Base-by-base conservation (phyloP, 1,284 basidiomycete genomes). In the Gomphus bonarii region DNA sequence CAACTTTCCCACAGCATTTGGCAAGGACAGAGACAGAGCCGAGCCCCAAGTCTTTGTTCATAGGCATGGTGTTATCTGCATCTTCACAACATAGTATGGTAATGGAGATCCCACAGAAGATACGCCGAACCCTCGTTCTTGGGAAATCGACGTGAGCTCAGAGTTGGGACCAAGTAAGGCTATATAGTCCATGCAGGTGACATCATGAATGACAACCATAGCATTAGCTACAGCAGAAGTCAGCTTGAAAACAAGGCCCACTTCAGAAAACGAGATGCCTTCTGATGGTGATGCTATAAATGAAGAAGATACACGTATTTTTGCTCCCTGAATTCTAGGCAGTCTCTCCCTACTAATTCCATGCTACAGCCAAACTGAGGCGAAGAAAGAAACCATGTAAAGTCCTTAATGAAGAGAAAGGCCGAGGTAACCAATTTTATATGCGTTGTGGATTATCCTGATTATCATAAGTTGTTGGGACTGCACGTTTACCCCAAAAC, bases 401-500 rank as follows among this genome's bases (percentile, higher is more conserved):
- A 48, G 8, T n/a, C n/a, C 47, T n/a, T 31, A 14, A 30, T 48
- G 47, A 48, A 9, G 18, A 31, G 16, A 48, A 31, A 31, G 28
- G 33, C 18, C 55, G 43, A 25, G 7, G 40, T 47, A 33, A 59
- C 12, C n/a, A 9, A 42, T 50, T 33, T 46, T 67, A 22, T n/a
- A 46, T 25, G 5, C 44, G 18, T 28, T 25, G 4, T 46, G 38
- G 12, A 14, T 18, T 40, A 40, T 14, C 6, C 38, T 40, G 38
- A 40, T 40, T n/a, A n/a, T 18, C n/a, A 20, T 33, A 40, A 33
- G 33, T 18, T 31, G 47, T 31, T 31, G 30, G 25, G 20, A 31
- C 47, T n/a, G 7, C 28, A 30, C 47, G 47, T 18, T 31, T 50
- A 14, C 75, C 82, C 18, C 75, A 73, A 49, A 83, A 73, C 42